phyloP scores from a whole-genome alignment of 148 eudicot genomes.

The Camellia japonica region DNA sequence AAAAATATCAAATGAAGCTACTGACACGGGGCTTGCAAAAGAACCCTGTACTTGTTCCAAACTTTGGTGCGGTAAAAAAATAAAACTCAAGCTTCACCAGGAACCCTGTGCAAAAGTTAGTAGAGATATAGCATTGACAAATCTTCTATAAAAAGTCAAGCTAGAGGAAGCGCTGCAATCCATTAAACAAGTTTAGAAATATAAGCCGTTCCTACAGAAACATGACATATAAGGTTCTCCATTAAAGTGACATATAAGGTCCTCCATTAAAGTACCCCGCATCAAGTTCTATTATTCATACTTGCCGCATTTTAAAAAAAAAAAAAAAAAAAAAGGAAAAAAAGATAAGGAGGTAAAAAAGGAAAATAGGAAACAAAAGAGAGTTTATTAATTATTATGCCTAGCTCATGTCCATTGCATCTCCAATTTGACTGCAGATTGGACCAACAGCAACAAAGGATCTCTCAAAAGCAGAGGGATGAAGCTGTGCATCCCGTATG shows the following conservation, averaged over 20 bases:
- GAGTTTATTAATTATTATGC: slow-evolving; percentile 26
- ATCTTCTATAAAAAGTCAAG: slow-evolving; percentile 13
- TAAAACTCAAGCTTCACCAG: no score
- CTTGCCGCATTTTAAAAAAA: slow-evolving; percentile 14
- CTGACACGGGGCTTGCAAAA: not conserved
- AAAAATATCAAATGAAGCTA: not conserved
- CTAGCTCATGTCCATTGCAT: slow-evolving; percentile 98
- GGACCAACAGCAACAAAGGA: slow-evolving; percentile 81
- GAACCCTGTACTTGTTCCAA: not conserved
- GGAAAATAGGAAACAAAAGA: slow-evolving; percentile 17
- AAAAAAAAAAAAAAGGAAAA: slow-evolving; percentile 6
- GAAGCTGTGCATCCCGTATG: slow-evolving; percentile 55
- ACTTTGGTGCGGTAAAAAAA: not conserved
- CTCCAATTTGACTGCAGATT: slow-evolving; percentile 86
- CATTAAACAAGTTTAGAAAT: slow-evolving; percentile 21
- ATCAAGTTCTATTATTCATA: slow-evolving; percentile 27
- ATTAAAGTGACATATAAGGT: slow-evolving; percentile 26
- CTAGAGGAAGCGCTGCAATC: slow-evolving; percentile 13
- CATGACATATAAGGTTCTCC: slow-evolving; percentile 32
- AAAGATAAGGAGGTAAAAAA: not conserved
- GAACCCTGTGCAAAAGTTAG: no score
- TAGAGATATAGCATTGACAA: not conserved
- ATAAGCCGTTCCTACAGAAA: slow-evolving; percentile 37
- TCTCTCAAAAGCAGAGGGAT: slow-evolving; percentile 93
- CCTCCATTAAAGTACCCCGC: slow-evolving; percentile 26